phyloP scores from a whole-genome alignment of 2,329 filamentous ascomycete species.

The Bretziella fagacearum region DNA sequence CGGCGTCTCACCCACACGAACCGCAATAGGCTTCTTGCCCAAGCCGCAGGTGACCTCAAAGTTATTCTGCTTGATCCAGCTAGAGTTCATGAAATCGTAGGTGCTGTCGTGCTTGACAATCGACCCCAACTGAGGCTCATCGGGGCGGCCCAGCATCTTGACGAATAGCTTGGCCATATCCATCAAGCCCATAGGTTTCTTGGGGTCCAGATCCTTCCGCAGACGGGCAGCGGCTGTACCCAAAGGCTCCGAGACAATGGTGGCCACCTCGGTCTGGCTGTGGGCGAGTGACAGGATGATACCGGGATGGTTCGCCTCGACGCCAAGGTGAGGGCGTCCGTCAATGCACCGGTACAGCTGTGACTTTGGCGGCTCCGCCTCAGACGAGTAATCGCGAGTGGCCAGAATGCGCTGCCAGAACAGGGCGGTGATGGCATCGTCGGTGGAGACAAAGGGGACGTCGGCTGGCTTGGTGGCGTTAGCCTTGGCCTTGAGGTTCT shows the following conservation, averaged over 20 bases:
- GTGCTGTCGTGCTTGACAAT: neutral
- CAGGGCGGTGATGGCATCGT: conserved; percentile 1
- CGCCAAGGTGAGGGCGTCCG: neutral
- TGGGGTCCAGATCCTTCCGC: neutral
- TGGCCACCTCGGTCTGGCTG: neutral
- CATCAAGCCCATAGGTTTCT: neutral
- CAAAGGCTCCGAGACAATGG: neutral
- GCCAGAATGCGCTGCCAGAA: neutral
- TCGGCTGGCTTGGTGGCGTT: neutral
- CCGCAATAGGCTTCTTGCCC: neutral
- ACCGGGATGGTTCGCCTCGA: neutral
- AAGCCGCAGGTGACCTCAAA: neutral
- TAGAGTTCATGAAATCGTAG: neutral
- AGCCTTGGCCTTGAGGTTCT: neutral
- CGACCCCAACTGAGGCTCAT: neutral
- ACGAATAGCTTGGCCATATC: neutral
- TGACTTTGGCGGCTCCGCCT: neutral
- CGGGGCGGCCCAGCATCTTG: neutral
- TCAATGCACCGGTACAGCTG: neutral
- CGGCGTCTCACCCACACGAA: neutral
- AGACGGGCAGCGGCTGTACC: neutral
- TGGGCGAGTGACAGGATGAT: neutral
- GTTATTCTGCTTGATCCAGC: neutral
- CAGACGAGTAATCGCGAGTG: neutral
- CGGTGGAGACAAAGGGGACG: conserved; percentile 4